Evolutionary conservation across 371 early-diverging fungal genomes (phyloP), one percentile per base, ranked within the genome.

Genomic region (Sporodiniella umbellata): DNA sequence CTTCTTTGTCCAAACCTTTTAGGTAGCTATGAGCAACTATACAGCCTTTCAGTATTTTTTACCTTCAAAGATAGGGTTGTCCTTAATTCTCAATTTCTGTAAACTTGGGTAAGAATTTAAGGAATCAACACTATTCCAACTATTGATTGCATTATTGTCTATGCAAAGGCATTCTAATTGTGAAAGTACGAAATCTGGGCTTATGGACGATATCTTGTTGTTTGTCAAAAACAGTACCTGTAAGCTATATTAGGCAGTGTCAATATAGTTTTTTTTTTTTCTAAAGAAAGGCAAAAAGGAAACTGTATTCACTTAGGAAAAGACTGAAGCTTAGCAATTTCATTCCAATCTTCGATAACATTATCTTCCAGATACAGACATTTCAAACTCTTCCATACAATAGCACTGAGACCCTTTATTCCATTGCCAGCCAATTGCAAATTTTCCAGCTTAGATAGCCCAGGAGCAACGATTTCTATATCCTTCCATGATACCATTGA

Each of bases 301-400:
- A 25, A 10, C 11, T 18, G 24, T 14, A 23, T 22, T 38, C 68
- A 79, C 83, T 65, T 78, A 45, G 81, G 75, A 18, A 85, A 60
- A 0, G 59, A 48, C 5, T 71, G 68, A 1, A 86, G 57, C 31
- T 64, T 60, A 12, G 40, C 51, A 26, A 90, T 62, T 47, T 81
- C 68, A 1, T 55, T 57, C 89, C 87, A 91, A 24, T 71, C 70
- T 4, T 53, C 28, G 8, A 91, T 54, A 6, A 24, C 17, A 56
- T 91, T 91, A 42, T 76, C 62, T 54, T 91, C 92, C 17, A 91
- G 53, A 53, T 89, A 84, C 4, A 91, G 49, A 12, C 73, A 58
- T 47, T 77, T 68, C 33, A 89, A 56, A 6, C 74, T 64, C 26
- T 42, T 56, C 46, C 84, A 81, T 1, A 72, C 56, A n/a, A 24